Evolutionary conservation across 495 filamentous ascomycete genomes (phyloP).

Genomic region (Xylaria cubensis): DNA sequence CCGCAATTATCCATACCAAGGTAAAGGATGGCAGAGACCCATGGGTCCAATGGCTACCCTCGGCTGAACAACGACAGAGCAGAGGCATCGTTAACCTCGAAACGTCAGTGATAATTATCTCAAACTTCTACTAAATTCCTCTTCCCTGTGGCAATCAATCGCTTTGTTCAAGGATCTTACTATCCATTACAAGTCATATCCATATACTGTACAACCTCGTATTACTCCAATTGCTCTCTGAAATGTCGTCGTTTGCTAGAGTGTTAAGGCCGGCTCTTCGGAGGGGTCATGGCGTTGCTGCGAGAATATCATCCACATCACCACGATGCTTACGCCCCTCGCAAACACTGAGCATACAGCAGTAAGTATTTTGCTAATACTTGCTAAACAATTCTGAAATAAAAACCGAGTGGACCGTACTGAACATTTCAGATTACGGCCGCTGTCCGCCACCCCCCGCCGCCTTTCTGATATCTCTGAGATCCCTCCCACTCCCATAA

Average conservation of each 20-base stretch:
- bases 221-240: slow-evolving; percentile 5
- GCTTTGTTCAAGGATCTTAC: not conserved
- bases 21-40: not conserved
- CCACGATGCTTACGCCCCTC: slow-evolving; percentile 46
- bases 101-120: slow-evolving; percentile 12
- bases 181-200: not conserved
- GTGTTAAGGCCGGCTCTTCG: slow-evolving; percentile 72
- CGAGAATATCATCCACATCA: slow-evolving; percentile 53
- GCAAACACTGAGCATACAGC: slow-evolving; percentile 45
- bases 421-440: slow-evolving; percentile 50
- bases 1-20: not conserved
- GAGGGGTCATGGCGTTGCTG: slow-evolving; percentile 51
- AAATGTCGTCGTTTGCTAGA: slow-evolving; percentile 74
- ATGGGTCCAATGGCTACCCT: slow-evolving; percentile 44
- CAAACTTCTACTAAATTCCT: not conserved
- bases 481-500: slow-evolving; percentile 89
- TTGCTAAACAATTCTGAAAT: not conserved
- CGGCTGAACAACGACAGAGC: slow-evolving; percentile 37
- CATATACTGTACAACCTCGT: not conserved
- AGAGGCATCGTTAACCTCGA: not conserved
- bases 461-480: slow-evolving; percentile 69
- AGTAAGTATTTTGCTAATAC: slow-evolving; percentile 44
- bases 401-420: slow-evolving; percentile 17
- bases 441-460: slow-evolving; percentile 72
- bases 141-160: not conserved